Evolutionary conservation across 345 rosid genomes (phyloP), one percentile per base, ranked within the genome.

Genomic region (Dimocarpus longan): DNA sequence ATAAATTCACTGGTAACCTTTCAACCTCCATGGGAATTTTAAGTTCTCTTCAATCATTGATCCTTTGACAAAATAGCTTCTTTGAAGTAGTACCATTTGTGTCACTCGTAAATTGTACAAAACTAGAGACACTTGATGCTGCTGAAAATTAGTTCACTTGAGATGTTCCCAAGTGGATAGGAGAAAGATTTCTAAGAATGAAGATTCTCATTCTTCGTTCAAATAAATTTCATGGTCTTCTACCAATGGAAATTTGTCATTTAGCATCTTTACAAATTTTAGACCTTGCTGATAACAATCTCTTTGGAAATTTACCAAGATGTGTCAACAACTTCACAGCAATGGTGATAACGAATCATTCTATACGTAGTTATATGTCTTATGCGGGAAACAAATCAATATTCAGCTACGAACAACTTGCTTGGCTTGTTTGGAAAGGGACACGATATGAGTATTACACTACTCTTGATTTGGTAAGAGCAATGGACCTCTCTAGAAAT

Each of bases 21-120:
- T 82, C 89, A 0, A 40, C 40, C 13, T 82, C 87, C 5, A 37
- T 82, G 10, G 82, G 80, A 1, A 15, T 22, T 0, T 77, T 82
- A 69, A 63, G 4, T 3, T 8, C 22, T 18, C 82, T 84, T 15
- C 18, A 39, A 12, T 81, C 85, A 0, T 64, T 86, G 37, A 18
- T 66, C 60, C 72, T 82, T 7, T 59, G 70, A 5, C 75, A 44
- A 21, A 79, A 79, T 26, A 57, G 13, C 1, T 10, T 82, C 12
- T 22, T 65, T 3, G 82, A 80, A 2, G 60, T 56, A 43, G 11
- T 82, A 16, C 81, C 76, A 0, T 0, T 24, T 19, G 26, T 1
- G 44, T 70, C 63, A 24, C 21, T 50, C 37, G 1, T 15, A 52
- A 16, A 18, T 52, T 63, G 16, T 6, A 52, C 42, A 57, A 0